These are phyloP conservation scores for Dothidotthia symphoricarpi DNA, from an alignment of 2,329 filamentous ascomycete species.

Conservation along the genomic window DNA sequence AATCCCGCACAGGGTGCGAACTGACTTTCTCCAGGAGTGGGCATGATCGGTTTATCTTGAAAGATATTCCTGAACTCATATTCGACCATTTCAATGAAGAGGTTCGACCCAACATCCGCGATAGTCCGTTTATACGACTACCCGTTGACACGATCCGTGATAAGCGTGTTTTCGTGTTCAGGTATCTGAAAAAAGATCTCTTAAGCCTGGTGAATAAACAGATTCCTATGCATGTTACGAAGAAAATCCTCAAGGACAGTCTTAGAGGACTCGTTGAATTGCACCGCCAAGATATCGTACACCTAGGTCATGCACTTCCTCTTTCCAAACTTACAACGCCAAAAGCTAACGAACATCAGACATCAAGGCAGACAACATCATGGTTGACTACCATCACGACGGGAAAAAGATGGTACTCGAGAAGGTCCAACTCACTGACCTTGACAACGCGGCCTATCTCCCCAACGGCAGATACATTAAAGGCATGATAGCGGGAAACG, in stretches of 20 bases:
- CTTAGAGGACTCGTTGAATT: slow-evolving; percentile 26
- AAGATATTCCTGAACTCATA: slow-evolving; percentile 23
- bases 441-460: slow-evolving; percentile 40
- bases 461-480: slow-evolving; percentile 32
- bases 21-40: slow-evolving; percentile 15
- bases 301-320: slow-evolving; percentile 18
- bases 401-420: slow-evolving; percentile 14
- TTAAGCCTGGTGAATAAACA: slow-evolving; percentile 14
- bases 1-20: slow-evolving; percentile 1
- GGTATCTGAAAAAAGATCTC: slow-evolving; percentile 22
- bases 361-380: slow-evolving; percentile 33
- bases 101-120: slow-evolving; percentile 23
- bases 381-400: slow-evolving; percentile 19
- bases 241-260: slow-evolving; percentile 25
- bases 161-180: slow-evolving; percentile 23
- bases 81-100: slow-evolving; percentile 19
- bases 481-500: slow-evolving; percentile 31
- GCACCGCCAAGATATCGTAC: slow-evolving; percentile 25
- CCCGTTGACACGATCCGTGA: slow-evolving; percentile 20
- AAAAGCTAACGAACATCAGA: slow-evolving; percentile 17
- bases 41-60: slow-evolving; percentile 19
- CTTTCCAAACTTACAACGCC: slow-evolving; percentile 2
- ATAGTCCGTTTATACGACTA: slow-evolving; percentile 17
- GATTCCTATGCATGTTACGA: slow-evolving; percentile 13
- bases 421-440: slow-evolving; percentile 25